Evolutionary conservation across 2,329 filamentous ascomycete species (phyloP).

Genomic region (Diaporthe amygdali): DNA sequence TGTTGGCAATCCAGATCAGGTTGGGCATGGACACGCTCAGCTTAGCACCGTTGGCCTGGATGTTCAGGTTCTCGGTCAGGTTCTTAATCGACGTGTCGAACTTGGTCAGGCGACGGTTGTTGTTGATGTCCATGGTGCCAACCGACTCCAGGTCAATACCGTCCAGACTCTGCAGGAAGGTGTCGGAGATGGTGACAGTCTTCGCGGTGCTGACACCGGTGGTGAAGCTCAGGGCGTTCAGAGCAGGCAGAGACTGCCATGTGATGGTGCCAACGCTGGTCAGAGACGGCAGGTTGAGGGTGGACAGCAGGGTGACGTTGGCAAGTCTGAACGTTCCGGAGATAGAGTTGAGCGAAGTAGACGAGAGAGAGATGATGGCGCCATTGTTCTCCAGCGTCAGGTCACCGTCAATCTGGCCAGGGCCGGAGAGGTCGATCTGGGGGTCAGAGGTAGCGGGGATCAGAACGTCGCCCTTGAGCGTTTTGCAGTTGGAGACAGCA

Average conservation of each 20-base stretch:
- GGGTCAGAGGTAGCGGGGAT: slow-evolving; percentile 63
- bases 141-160: slow-evolving; percentile 83
- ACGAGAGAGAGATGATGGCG: slow-evolving; percentile 65
- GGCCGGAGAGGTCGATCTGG: slow-evolving; percentile 66
- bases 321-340: slow-evolving; percentile 72
- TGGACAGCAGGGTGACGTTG: slow-evolving; percentile 71
- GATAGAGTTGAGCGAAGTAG: slow-evolving; percentile 67
- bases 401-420: slow-evolving; percentile 60
- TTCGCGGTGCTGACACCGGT: slow-evolving; percentile 68
- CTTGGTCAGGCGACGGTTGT: slow-evolving; percentile 80
- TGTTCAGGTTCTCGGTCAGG: slow-evolving; percentile 71
- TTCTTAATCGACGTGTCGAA: slow-evolving; percentile 81
- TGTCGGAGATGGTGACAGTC: slow-evolving; percentile 82
- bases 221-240: slow-evolving; percentile 53
- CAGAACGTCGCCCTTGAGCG: slow-evolving; percentile 70
- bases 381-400: slow-evolving; percentile 66
- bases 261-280: slow-evolving; percentile 68
- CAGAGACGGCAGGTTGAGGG: slow-evolving; percentile 70
- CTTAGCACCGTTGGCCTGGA: slow-evolving; percentile 80
- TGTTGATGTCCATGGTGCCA: slow-evolving; percentile 79
- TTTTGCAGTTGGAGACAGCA: slow-evolving; percentile 67
- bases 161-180: slow-evolving; percentile 76
- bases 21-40: slow-evolving; percentile 77
- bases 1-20: slow-evolving; percentile 78
- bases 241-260: slow-evolving; percentile 73